Conservation (phyloP, 2,329 filamentous ascomycete species). For the Alternaria sp. region DNA sequence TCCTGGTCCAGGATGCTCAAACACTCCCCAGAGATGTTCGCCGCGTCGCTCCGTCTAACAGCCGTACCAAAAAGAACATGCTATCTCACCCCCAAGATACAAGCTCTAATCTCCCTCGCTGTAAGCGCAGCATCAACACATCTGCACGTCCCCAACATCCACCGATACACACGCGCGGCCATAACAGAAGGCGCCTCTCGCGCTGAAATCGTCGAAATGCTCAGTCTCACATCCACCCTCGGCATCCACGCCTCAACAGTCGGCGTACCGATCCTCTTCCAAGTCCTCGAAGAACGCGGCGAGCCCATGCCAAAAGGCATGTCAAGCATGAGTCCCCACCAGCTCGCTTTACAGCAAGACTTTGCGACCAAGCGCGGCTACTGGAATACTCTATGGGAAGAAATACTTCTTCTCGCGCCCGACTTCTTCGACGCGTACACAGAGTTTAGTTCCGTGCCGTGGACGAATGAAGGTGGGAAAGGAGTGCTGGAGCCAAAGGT, state of each 20-base stretch:
- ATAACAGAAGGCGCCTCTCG: slow-evolving; percentile 52
- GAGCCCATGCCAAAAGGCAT: slow-evolving; percentile 41
- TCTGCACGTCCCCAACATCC: slow-evolving; percentile 56
- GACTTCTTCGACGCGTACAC: slow-evolving; percentile 61
- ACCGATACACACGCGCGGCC: slow-evolving; percentile 53
- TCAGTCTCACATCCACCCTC: slow-evolving; percentile 56
- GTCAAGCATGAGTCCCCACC: slow-evolving; percentile 47
- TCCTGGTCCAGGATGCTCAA: slow-evolving; percentile 41
- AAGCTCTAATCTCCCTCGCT: slow-evolving; percentile 55
- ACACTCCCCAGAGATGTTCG: slow-evolving; percentile 44
- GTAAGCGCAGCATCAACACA: slow-evolving; percentile 57
- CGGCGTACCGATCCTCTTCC: slow-evolving; percentile 57
- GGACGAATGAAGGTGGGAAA: slow-evolving; percentile 42
- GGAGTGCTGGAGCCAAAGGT: slow-evolving; percentile 57
- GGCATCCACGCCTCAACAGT: slow-evolving; percentile 60
- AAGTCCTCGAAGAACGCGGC: slow-evolving; percentile 58
- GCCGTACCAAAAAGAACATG: slow-evolving; percentile 41
- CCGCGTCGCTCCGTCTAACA: slow-evolving; percentile 38
- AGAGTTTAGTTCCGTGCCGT: slow-evolving; percentile 58
- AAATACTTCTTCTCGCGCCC: slow-evolving; percentile 56
- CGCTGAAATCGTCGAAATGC: slow-evolving; percentile 57
- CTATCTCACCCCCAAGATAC: slow-evolving; percentile 54
- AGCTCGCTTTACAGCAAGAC: slow-evolving; percentile 53
- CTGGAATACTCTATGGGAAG: slow-evolving; percentile 59
- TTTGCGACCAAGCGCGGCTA: slow-evolving; percentile 59